Evolutionary conservation across 129 eudicot species (phyloP).

Genomic region (Lonicera japonica): DNA sequence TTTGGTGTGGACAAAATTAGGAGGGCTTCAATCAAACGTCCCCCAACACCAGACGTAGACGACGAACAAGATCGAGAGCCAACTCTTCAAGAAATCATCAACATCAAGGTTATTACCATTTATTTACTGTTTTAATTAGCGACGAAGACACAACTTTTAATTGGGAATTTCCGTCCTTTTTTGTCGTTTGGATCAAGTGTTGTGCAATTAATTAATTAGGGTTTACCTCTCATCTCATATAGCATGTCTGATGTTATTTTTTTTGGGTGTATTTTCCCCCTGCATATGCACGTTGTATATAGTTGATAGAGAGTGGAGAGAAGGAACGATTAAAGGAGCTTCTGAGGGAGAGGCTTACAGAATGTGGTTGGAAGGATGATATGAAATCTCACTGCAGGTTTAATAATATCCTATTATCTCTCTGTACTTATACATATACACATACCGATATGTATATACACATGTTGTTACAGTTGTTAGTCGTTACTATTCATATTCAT

Average conservation of each 20-base stretch:
- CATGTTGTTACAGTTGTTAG: background rate
- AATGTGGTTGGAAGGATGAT: slow-evolving; percentile 90
- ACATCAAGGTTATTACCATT: slow-evolving; percentile 39
- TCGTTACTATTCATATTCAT: too few species aligned
- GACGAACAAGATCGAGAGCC: slow-evolving; percentile 54
- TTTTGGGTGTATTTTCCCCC: background rate
- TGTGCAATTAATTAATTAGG: background rate
- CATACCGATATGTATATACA: background rate
- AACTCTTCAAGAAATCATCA: slow-evolving; percentile 58
- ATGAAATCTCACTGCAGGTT: slow-evolving; percentile 89
- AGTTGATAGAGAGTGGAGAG: slow-evolving; percentile 84
- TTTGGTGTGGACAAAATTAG: slow-evolving; percentile 8
- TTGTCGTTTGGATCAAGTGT: background rate
- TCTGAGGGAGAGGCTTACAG: slow-evolving; percentile 71
- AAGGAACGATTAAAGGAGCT: slow-evolving; percentile 78
- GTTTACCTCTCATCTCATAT: background rate
- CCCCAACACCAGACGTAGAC: slow-evolving; percentile 73
- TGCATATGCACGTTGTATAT: slow-evolving; percentile 12
- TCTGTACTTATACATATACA: background rate
- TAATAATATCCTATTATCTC: background rate
- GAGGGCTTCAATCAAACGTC: slow-evolving; percentile 76
- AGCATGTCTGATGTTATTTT: background rate
- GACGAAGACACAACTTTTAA: background rate
- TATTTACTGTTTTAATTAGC: background rate
- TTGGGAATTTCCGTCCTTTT: background rate